Base-by-base conservation (phyloP, 2,329 filamentous ascomycete species). In the Aurifilum marmelostoma region DNA sequence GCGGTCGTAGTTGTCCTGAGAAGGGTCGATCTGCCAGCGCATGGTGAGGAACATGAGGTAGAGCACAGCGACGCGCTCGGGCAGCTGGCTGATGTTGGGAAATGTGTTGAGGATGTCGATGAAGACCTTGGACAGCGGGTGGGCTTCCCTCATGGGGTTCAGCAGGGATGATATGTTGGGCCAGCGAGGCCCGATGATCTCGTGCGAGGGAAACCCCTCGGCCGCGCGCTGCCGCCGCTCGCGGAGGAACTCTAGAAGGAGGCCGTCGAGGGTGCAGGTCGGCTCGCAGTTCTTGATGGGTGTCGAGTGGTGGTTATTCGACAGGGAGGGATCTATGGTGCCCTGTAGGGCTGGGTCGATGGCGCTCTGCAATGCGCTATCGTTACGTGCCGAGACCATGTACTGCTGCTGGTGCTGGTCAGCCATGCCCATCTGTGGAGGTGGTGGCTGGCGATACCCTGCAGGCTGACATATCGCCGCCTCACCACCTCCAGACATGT, bases 1-100 rank as follows among this genome's bases (percentile, higher is more conserved):
- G 4, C 91, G 86, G 32, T 93, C 88, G 78, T 92, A 94, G 80
- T 94, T 97, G 73, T 94, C 91, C 70, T 86, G 85, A 0, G 92
- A 92, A 0, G 93, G 93, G 37, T 88, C 88, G 68, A 97, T 91
- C 77, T 93, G 89, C 92, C 94, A 97, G 56, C 91, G 87, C 90
- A 96, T 93, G 72, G 94, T 77, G 41, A 94, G 85, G 79, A 97
- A 97, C 92, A 97, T 97, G 76, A 91, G 83, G 77, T 94, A 97
- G 9, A 97, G 84, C 8, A 93, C 88, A 11, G 91, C 93, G 0
- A 97, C 88, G 74, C 92, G 91, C 79, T 97, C 93, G 0, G 94
- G 93, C 0, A 97, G 84, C n/a, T 84, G 85, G 4, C 86, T 87
- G 39, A 97, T 88, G 74, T 92, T 90, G 0, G 93, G 92, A 74